Base-by-base conservation (phyloP, 257 asterid species). In the Petunia secreta region DNA sequence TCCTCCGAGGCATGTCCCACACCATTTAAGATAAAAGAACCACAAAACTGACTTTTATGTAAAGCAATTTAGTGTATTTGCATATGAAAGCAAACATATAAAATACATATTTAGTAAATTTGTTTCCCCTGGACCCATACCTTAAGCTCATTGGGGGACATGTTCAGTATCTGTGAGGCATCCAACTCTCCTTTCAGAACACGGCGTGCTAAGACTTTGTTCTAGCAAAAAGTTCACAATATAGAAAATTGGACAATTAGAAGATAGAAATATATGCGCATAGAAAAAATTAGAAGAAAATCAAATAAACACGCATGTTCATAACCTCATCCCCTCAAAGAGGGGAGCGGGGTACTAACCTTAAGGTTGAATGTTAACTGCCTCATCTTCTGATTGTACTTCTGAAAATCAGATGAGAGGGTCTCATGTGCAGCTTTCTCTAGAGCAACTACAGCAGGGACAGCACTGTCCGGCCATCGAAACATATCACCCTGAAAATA, bases 321-420 rank as follows among this genome's bases (percentile, higher is more conserved):
- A 67, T 64, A 44, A 44, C 59, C 60, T 43, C 46, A 73, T 2
- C 62, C 43, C 60, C 34, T 36, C 15, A 52, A 52, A 52, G 25
- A 52, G 57, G 4, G 36, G 5, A 73, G 50, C 34, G 1, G 34
- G 34, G 62, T 50, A 53, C 80, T 75, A 50, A 93, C 99, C 98
- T 91, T 88, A 46, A 95, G 93, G 85, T 92, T 92, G 88, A 85
- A 91, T 37, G 82, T 5, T 39, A 92, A 69, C 57, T 87, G 91
- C 86, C 96, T 82, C 99, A 93, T 89, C 91, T 95, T 95, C 71
- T 88, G 92, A 74, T 92, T 92, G 77, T 93, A 95, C 88, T 92
- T 95, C 84, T 77, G 89, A 83, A 86, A 88, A 84, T 90, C 93
- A 59, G 86, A 82, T 54, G 92, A 82, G 66, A 89, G 86, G 60